Conservation (phyloP, 1,284 basidiomycete genomes). For the Ceratobasidium sp. region DNA sequence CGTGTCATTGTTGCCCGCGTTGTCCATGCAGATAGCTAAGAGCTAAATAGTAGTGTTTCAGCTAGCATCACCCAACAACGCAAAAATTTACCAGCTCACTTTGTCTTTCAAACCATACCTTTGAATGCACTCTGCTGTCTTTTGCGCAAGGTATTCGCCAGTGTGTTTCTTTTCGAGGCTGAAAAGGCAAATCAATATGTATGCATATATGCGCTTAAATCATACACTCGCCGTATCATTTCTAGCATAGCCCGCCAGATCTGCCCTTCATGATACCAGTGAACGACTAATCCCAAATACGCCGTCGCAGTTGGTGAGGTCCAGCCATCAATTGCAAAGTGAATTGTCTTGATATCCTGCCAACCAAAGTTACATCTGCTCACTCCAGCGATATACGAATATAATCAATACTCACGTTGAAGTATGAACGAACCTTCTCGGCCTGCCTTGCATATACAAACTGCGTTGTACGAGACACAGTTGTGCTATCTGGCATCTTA, state of each 20-base stretch:
- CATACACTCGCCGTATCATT: neutral
- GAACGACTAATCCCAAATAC: neutral
- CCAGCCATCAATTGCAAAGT: slow-evolving; percentile 15
- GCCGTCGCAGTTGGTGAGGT: neutral
- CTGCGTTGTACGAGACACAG: neutral
- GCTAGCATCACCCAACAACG: neutral
- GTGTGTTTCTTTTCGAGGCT: slow-evolving; percentile 9
- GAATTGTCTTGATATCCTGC: neutral
- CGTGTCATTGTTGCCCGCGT: slow-evolving; percentile 26
- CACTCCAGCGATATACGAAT: too few species aligned
- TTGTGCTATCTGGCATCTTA: neutral
- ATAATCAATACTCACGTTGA: neutral
- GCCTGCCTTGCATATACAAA: neutral
- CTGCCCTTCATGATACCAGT: slow-evolving; percentile 1
- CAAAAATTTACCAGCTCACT: neutral
- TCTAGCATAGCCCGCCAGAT: slow-evolving; percentile 11
- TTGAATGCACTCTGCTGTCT: neutral
- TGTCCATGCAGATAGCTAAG: neutral
- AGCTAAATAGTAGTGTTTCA: neutral
- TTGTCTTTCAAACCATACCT: neutral
- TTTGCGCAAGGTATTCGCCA: slow-evolving; percentile 1
- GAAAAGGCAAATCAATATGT: neutral
- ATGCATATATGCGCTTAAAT: too few species aligned
- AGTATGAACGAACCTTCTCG: neutral
- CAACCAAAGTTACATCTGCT: too few species aligned